Base-by-base conservation (phyloP, 192 early-diverging fungal genomes). In the Cladochytrium replicatum region DNA sequence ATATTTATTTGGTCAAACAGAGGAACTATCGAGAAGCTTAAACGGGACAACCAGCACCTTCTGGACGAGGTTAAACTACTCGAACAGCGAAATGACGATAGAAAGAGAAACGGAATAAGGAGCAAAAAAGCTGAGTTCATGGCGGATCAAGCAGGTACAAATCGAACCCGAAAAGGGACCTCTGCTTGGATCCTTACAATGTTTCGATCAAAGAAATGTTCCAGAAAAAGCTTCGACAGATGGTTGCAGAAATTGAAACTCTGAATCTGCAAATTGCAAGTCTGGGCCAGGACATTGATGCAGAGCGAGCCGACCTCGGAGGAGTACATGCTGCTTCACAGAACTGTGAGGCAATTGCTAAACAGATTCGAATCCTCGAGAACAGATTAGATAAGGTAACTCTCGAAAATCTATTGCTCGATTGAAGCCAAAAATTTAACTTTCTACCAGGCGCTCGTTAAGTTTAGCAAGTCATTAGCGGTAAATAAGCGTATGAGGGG, bases 381-480 rank as follows among this genome's bases (percentile, higher is more conserved):
- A 77, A 77, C 46, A 46, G 75, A 41, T 56, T 77, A 8, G 75
- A 77, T 49, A 76, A 76, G 50, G 68, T 63, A 13, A 11, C 43
- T 25, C 27, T 21, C 60, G 11, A 3, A n/a, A n/a, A n/a, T n/a
- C n/a, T n/a, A n/a, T n/a, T n/a, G n/a, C n/a, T n/a, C n/a, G n/a
- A n/a, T n/a, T n/a, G n/a, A n/a, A n/a, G n/a, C n/a, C n/a, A n/a
- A n/a, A n/a, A n/a, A n/a, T n/a, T n/a, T n/a, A n/a, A n/a, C n/a
- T 5, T 3, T 31, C 31, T 46, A 17, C 11, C 38, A 72, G 69
- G 68, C 74, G 0, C 56, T 80, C 6, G 63, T 77, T n/a, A 80
- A 80, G 53, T 80, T 75, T 52, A 77, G 74, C 56, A 74, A 73
- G 40, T 61, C 74, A 0, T 52, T 80, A 0, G 74, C 77, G 0